Evolutionary conservation across 441 rosid genomes (phyloP).

Genomic region (Aleurites moluccanus): DNA sequence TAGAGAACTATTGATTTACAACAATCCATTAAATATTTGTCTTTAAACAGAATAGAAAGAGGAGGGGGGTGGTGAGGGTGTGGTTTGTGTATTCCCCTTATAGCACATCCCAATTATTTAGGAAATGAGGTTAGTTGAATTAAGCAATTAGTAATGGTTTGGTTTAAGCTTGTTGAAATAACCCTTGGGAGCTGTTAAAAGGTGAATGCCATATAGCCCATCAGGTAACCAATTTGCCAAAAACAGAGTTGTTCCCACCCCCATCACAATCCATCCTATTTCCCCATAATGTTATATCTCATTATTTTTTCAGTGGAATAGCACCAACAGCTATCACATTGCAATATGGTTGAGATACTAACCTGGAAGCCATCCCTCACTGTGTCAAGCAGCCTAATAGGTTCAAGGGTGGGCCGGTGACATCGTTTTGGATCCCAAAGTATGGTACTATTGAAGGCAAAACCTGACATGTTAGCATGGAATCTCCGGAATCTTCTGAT

Average conservation of each 20-base stretch:
- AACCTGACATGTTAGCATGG: constrained; percentile 57
- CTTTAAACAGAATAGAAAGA: not conserved
- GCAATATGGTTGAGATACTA: constrained; percentile 9
- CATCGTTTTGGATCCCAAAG: constrained; percentile 69
- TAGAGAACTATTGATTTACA: not conserved
- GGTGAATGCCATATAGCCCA: not conserved
- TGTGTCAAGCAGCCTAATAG: constrained; percentile 48
- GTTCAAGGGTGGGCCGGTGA: constrained; percentile 55
- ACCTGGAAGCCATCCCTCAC: constrained; percentile 48
- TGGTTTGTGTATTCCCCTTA: too few relatives aligned
- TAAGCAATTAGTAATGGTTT: not conserved
- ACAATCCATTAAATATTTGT: not conserved
- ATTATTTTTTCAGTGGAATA: constrained; percentile 5
- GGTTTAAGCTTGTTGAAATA: not conserved
- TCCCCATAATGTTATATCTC: not conserved
- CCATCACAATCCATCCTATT: not conserved
- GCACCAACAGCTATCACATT: not conserved
- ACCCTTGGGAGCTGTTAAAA: not conserved
- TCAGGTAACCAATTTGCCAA: not conserved
- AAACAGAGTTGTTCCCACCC: not conserved
- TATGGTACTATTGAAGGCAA: constrained; percentile 67
- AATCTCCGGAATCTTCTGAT: constrained; percentile 43
- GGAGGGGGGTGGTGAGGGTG: too few relatives aligned
- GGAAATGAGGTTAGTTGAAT: not conserved
- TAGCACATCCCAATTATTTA: not conserved